Base-by-base conservation (phyloP, 768 basidiomycete species). In the Cystobasidium tubakii region DNA sequence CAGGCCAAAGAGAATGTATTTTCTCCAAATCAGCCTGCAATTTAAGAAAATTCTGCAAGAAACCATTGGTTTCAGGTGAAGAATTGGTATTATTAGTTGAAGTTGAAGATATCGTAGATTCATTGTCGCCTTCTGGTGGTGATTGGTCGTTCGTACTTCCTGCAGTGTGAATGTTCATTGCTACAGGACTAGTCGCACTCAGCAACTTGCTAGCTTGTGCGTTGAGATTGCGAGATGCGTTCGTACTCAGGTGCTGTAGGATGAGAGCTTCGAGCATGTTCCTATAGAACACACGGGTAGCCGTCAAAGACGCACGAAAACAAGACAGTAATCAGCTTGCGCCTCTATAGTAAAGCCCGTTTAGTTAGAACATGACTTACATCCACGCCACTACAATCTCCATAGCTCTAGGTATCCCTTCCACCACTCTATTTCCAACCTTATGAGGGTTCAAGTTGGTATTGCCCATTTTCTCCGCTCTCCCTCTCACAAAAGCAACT, bases 401-500 rank as follows among this genome's bases (percentile, higher is more conserved):
- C 66, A 71, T 74, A 25, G 34, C 69, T 23, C 69, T 55, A 31
- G 55, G 50, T 36, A 55, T 1, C 21, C 55, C 69, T 29, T 33
- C 55, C 25, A 53, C 69, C 6, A 39, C 27, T 55, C 29, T 31
- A 46, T 10, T n/a, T 25, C 69, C 46, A 50, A 50, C 46, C 21
- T 50, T 29, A 7, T 12, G n/a, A 21, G 31, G 31, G 54, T 46
- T 60, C 19, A 43, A 33, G 31, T 54, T 7, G 1, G 29, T 7
- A 31, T 1, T 29, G 15, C 12, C 17, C 29, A 76, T 66, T 69
- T 75, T 74, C 60, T 78, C 77, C 0, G 75, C 74, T 54, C 44
- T 33, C 27, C 73, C 70, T 50, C 69, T 75, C 17, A 78, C 78
- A 29, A 78, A 77, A 63, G 62, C 62, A n/a, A 78, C 46, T 44